phyloP scores from a whole-genome alignment of 73 alveolate genomes.

The Effrenium voratum region DNA sequence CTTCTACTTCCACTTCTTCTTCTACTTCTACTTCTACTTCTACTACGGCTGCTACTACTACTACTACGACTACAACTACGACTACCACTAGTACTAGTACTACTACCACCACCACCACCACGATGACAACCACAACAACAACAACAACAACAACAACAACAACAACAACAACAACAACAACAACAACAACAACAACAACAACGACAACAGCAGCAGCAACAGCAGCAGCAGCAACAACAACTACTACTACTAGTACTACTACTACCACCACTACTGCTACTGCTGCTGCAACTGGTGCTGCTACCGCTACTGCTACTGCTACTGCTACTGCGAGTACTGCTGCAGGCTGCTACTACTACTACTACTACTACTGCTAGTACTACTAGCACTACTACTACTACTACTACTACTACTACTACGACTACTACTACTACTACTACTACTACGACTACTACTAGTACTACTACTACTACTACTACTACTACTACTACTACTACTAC shows the following conservation, averaged over 20 bases:
- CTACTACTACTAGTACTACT: not conserved
- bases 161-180: too few species aligned
- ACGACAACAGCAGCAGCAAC: not conserved
- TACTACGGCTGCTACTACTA: too few species aligned
- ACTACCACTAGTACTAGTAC: too few species aligned
- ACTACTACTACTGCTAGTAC: not conserved
- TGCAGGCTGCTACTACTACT: not conserved
- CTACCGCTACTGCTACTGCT: not conserved
- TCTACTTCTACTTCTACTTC: too few species aligned
- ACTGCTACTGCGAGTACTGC: not conserved
- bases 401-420: not conserved
- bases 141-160: too few species aligned
- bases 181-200: not conserved
- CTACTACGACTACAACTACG: too few species aligned
- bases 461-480: not conserved
- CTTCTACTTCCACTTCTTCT: too few species aligned
- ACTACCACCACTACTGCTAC: not conserved
- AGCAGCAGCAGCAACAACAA: not conserved
- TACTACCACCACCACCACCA: too few species aligned
- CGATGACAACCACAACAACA: too few species aligned
- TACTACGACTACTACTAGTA: not conserved
- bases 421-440: not conserved
- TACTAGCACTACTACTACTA: not conserved
- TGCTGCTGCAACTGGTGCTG: not conserved
- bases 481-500: not conserved